phyloP scores from a whole-genome alignment of 1,284 basidiomycete genomes.

The Grifola frondosa region DNA sequence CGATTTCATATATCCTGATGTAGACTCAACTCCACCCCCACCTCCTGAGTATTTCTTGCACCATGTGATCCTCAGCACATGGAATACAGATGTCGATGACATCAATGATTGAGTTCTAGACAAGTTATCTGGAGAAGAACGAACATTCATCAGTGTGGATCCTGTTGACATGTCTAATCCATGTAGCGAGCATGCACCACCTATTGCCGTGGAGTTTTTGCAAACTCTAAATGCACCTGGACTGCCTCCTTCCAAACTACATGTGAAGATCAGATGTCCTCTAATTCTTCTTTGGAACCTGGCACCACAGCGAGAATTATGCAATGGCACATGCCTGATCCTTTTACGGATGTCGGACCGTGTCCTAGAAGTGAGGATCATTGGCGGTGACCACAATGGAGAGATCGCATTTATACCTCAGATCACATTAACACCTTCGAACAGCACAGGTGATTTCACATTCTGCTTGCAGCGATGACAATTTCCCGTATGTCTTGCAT shows the following conservation, averaged over 20 bases:
- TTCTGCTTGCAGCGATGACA: constrained; percentile 32
- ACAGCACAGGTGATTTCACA: constrained; percentile 16
- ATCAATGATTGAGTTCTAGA: constrained; percentile 35
- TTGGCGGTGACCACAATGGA: constrained; percentile 27
- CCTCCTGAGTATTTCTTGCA: constrained; percentile 36
- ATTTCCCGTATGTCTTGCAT: constrained; percentile 41
- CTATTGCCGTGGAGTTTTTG: constrained; percentile 24
- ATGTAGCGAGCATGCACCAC: not conserved
- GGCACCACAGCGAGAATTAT: constrained; percentile 32
- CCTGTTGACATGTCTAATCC: constrained; percentile 15
- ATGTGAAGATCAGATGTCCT: constrained; percentile 34
- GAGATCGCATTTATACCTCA: constrained; percentile 30
- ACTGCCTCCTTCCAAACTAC: constrained; percentile 27
- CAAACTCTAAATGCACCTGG: constrained; percentile 22
- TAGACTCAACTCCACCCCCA: constrained; percentile 17
- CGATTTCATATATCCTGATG: constrained; percentile 30
- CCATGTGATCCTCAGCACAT: constrained; percentile 34
- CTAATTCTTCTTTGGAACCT: constrained; percentile 40
- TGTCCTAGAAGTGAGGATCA: constrained; percentile 25
- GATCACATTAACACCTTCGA: constrained; percentile 23
- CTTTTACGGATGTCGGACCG: constrained; percentile 13
- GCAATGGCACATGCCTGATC: constrained; percentile 34
- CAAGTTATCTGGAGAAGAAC: constrained; percentile 27
- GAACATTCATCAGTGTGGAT: constrained; percentile 31
- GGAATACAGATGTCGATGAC: constrained; percentile 36